Evolutionary conservation across 768 basidiomycete species (phyloP), one percentile per base, ranked within the genome.

Genomic region (Sarcodon aspratus): DNA sequence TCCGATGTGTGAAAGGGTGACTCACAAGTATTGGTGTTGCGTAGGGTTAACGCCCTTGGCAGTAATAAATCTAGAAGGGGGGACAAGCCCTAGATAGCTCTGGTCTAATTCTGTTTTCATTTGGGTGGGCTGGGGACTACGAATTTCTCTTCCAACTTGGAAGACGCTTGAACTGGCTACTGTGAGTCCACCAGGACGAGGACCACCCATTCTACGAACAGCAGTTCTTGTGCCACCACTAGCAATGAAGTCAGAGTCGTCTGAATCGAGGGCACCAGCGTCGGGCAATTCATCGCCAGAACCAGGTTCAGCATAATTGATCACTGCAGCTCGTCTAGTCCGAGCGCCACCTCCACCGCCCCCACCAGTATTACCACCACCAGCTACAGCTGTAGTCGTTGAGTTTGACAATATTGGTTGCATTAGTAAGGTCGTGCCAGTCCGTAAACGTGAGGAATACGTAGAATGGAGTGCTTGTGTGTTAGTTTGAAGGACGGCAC

Each of bases 281-380:
- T 89, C 87, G 0, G 82, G 83, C 35, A 85, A 70, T 53, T 87
- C 87, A 52, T 92, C 88, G 3, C 81, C 84, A 0, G 85, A 89
- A 0, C 79, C 88, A 18, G 88, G 83, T 50, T 94, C 91, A 0
- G 87, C 80, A 52, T 94, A 94, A 66, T 92, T 93, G 54, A 93
- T 73, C 46, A 78, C 71, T 15, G 40, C 27, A n/a, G 40, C 15
- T 8, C 40, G 40, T 13, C 40, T 42, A 9, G 40, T 17, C 15
- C 40, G 40, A 42, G 17, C 40, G 2, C 17, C 13, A 2, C 17
- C 13, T 17, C 40, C 40, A 5, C 40, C 11, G 4, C 40, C 40
- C 3, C 40, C 40, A 5, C 40, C 27, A 9, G 27, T 8, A 42
- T 27, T 27, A 42, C 40, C 40, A 42, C 27, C 40, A 17, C 40